Base-by-base conservation (phyloP, 2,329 filamentous ascomycete genomes). In the Didymella pinodella region DNA sequence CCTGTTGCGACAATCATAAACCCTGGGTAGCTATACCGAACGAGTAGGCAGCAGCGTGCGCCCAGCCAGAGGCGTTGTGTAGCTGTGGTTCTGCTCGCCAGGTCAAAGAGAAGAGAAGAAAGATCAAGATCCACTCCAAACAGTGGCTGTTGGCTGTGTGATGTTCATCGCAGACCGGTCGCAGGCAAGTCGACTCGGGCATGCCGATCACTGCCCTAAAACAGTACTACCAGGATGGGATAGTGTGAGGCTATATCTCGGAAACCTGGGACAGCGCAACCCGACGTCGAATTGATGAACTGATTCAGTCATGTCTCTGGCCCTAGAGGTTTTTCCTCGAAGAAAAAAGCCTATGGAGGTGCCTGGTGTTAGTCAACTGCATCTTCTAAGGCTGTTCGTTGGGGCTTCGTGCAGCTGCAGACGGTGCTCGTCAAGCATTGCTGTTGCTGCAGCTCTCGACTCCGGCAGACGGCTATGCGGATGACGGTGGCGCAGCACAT, bases 381-480 rank as follows among this genome's bases (percentile, higher is more conserved):
- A 28, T 31, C 14, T 32, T 43, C 22, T 22, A 43, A n/a, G 22
- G 6, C 16, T 43, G 4, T n/a, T 29, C 29, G 38, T 32, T 40
- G 25, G n/a, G 14, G 16, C 22, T 29, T 25, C 28, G 22, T 22
- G 22, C 22, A 22, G 22, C 22, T 22, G 22, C 22, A 22, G 22
- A 22, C 22, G 22, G 22, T 22, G 22, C 22, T 22, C 22, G 22
- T 22, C 22, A 22, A 22, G 22, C 22, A 22, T 3, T 22, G 22
- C 22, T 22, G 22, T 22, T 22, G 22, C 22, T 22, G 22, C 22
- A 2, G 22, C 22, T 22, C 22, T 22, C 36, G 5, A 38, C 31
- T 45, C 49, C 31, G 45, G 49, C 29, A 47, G 18, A 59, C 56
- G 56, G 56, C 45, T 46, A 59, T 28, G 12, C 41, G 41, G 52